Base-by-base conservation (phyloP, 306 rosid genomes). In the Carpinus fangiana region DNA sequence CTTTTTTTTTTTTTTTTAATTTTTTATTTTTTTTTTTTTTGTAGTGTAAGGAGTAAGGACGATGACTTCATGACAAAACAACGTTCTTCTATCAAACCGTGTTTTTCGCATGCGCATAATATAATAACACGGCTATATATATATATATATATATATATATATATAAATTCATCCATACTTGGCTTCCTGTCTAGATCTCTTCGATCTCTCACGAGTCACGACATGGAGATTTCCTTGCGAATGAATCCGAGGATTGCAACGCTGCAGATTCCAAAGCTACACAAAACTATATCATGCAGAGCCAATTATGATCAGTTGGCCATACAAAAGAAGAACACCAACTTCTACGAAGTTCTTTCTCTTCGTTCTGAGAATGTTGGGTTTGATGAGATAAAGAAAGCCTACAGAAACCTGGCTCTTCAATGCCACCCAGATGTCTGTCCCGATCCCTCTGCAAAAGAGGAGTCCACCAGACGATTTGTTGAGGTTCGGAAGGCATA, bases 331-430 rank as follows among this genome's bases (percentile, higher is more conserved):
- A 66, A 60, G 34, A 81, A 52, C 66, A 54, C 80, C 14, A 78
- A 78, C 79, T 85, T 74, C 41, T 85, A 81, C 21, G 69, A 81
- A 62, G 46, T 74, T 4, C 83, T 85, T 34, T 81, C 79, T 55
- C 81, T 85, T 54, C 70, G 78, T 20, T 74, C 79, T 2, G 82
- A 75, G 76, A 79, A 71, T 12, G 76, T 81, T 4, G 81, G 72
- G 3, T 66, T 78, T 34, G 17, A 60, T 8, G 83, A 81, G 60
- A 85, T 85, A 62, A 85, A 72, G 81, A 81, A 75, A 65, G 88
- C 88, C 0, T 78, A 85, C 47, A 81, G 86, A 72, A 78, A 59
- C 31, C 54, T 81, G 86, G 88, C 83, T 34, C 88, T 72, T 52
- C 83, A 45, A 48, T 66, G 57, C 54, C 88, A 85, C 53, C 88